Percentiles rank a stretch among this genome's conserved stretches.
Evolutionary conservation across 768 basidiomycete genomes (phyloP).

Genomic region (Mycena venus): DNA sequence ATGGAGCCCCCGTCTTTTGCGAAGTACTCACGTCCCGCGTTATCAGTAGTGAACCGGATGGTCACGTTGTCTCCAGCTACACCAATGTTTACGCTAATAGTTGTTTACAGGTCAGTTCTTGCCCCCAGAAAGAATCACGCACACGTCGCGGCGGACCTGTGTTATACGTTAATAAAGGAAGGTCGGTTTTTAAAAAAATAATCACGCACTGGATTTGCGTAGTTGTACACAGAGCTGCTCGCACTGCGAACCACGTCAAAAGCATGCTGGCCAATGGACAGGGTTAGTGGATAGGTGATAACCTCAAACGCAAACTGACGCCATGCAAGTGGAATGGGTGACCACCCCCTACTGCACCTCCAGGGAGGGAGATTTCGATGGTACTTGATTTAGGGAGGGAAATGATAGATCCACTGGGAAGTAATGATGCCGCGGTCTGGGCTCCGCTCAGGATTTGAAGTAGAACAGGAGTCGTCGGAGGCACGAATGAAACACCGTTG

Average conservation of each 20-base stretch:
- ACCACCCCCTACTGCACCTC: slow-evolving; percentile 49
- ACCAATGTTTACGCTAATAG: slow-evolving; percentile 48
- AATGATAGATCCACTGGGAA: slow-evolving; percentile 64
- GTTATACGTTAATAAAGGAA: neutral
- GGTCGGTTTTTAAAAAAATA: slow-evolving; percentile 67
- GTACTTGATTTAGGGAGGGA: slow-evolving; percentile 58
- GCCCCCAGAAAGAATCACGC: neutral
- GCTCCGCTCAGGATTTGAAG: slow-evolving; percentile 73
- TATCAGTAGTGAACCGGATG: slow-evolving; percentile 65
- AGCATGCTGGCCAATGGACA: slow-evolving; percentile 48
- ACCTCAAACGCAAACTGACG: slow-evolving; percentile 33
- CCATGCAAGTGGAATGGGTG: slow-evolving; percentile 58
- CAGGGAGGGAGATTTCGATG: slow-evolving; percentile 49
- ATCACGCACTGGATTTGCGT: slow-evolving; percentile 64
- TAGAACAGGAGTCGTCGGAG: slow-evolving; percentile 65
- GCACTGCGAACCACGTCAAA: slow-evolving; percentile 62
- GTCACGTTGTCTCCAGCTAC: slow-evolving; percentile 52
- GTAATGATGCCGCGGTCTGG: slow-evolving; percentile 57
- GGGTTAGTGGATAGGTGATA: neutral
- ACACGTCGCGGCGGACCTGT: slow-evolving; percentile 8
- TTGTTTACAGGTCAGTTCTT: slow-evolving; percentile 34
- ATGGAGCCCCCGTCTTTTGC: neutral
- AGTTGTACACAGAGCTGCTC: slow-evolving; percentile 54
- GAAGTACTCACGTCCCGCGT: slow-evolving; percentile 52
- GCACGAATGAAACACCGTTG: slow-evolving; percentile 46